Conservation (phyloP, 2,329 filamentous ascomycete species). For the Pseudocercospora crystallina region DNA sequence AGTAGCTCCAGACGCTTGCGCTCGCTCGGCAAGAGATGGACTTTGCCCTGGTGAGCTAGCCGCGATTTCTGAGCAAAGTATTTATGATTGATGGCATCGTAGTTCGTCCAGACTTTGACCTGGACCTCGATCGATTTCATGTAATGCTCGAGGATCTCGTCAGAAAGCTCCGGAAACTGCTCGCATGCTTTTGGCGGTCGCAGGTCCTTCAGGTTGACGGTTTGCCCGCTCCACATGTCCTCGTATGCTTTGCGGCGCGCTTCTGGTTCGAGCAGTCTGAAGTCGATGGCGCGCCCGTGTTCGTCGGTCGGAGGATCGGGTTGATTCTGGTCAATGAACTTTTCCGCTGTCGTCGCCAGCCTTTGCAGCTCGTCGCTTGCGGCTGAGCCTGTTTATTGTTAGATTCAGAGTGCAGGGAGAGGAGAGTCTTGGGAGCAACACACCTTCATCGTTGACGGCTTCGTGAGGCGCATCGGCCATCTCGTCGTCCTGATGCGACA, state of each 20-base stretch:
- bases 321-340: too few relatives aligned
- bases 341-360: too few relatives aligned
- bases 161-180: not conserved
- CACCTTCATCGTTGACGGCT: too few relatives aligned
- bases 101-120: conserved; percentile 23
- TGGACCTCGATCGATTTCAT: conserved; percentile 11
- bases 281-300: too few relatives aligned
- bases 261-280: too few relatives aligned
- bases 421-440: too few relatives aligned
- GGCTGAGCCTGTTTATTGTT: too few relatives aligned
- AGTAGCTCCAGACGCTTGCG: conserved; percentile 7
- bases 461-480: too few relatives aligned
- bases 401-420: too few relatives aligned
- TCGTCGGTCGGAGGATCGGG: too few relatives aligned
- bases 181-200: conserved; percentile 1
- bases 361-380: too few relatives aligned
- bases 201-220: conserved; percentile 8
- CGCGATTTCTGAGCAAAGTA: conserved; percentile 11
- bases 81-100: conserved; percentile 9
- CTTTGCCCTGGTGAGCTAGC: conserved; percentile 9
- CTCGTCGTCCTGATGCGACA: too few relatives aligned
- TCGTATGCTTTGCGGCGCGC: not conserved
- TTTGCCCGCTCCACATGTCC: not conserved
- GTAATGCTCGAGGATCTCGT: conserved; percentile 13
- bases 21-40: conserved; percentile 8